Percentiles rank a stretch among this genome's conserved stretches.
Conservation (phyloP, 306 rosid species). For the Gillenia trifoliata region DNA sequence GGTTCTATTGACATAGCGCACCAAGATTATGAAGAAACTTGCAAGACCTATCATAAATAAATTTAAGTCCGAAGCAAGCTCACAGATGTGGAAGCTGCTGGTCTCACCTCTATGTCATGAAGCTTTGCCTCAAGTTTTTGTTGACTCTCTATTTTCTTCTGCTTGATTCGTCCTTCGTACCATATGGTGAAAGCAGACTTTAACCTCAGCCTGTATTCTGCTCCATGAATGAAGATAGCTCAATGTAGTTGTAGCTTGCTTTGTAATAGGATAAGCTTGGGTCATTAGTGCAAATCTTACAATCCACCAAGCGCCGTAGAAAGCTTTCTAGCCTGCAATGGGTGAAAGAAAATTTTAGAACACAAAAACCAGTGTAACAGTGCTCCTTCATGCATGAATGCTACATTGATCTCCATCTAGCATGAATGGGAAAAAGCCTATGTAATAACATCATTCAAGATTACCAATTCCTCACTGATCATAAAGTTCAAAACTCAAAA, state of each 20-base stretch:
- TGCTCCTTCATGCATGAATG: background rate
- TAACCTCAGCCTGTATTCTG: slow-evolving; percentile 61
- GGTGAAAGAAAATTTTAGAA: slow-evolving; percentile 15
- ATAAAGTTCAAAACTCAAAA: background rate
- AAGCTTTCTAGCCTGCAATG: slow-evolving; percentile 70
- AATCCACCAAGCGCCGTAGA: slow-evolving; percentile 62
- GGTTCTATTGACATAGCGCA: background rate
- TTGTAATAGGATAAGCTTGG: slow-evolving; percentile 50
- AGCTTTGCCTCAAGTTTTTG: slow-evolving; percentile 89
- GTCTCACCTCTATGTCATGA: slow-evolving; percentile 73
- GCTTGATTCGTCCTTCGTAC: slow-evolving; percentile 78
- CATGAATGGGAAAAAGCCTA: background rate
- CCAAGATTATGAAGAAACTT: background rate
- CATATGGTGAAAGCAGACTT: slow-evolving; percentile 88
- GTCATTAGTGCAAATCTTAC: slow-evolving; percentile 56
- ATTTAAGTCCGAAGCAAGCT: background rate
- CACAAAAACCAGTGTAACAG: background rate
- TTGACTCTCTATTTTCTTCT: slow-evolving; percentile 80
- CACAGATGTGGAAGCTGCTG: slow-evolving; percentile 7
- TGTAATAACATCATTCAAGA: background rate
- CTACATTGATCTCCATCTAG: background rate
- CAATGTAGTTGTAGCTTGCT: slow-evolving; percentile 67
- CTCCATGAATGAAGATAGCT: slow-evolving; percentile 86
- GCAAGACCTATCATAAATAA: background rate
- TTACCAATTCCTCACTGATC: background rate